phyloP scores from a whole-genome alignment of 441 rosid species.

The Mallotus japonicus region DNA sequence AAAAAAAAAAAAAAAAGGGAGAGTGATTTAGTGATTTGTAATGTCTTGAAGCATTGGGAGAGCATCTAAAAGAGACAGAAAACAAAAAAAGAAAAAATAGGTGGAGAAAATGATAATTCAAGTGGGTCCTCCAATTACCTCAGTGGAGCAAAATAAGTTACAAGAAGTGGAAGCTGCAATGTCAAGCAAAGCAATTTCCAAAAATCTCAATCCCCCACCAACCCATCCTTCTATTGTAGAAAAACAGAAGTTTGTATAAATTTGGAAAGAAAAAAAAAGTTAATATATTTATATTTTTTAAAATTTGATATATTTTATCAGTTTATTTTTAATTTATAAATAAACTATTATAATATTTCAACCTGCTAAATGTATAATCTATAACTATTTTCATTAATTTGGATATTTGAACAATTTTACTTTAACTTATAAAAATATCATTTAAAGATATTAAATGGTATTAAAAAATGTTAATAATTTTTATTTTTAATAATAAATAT shows the following conservation, averaged over 20 bases:
- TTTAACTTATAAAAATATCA: too few relatives aligned
- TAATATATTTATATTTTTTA: too few relatives aligned
- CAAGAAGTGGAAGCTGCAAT: slow-evolving; percentile 52
- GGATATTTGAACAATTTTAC: too few relatives aligned
- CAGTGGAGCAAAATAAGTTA: slow-evolving; percentile 36
- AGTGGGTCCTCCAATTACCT: slow-evolving; percentile 47
- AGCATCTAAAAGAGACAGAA: not conserved
- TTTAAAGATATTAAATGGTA: too few relatives aligned
- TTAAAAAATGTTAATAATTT: too few relatives aligned
- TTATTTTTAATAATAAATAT: too few relatives aligned
- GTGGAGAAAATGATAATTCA: slow-evolving; percentile 30
- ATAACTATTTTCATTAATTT: too few relatives aligned
- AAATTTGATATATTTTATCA: too few relatives aligned
- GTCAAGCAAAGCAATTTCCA: slow-evolving; percentile 46
- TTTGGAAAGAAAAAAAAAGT: too few relatives aligned
- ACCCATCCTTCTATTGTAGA: slow-evolving; percentile 22
- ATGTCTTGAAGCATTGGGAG: slow-evolving; percentile 19
- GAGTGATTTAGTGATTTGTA: not conserved
- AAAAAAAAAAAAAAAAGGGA: not conserved
- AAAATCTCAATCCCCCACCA: slow-evolving; percentile 37
- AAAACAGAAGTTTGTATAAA: slow-evolving; percentile 7
- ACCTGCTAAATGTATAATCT: too few relatives aligned
- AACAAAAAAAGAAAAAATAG: not conserved
- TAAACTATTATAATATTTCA: too few relatives aligned
- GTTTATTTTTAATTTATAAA: too few relatives aligned